These are phyloP conservation scores for Chlorella ohadii DNA, from an alignment of 139 green algal genomes.

Conservation along the genomic window DNA sequence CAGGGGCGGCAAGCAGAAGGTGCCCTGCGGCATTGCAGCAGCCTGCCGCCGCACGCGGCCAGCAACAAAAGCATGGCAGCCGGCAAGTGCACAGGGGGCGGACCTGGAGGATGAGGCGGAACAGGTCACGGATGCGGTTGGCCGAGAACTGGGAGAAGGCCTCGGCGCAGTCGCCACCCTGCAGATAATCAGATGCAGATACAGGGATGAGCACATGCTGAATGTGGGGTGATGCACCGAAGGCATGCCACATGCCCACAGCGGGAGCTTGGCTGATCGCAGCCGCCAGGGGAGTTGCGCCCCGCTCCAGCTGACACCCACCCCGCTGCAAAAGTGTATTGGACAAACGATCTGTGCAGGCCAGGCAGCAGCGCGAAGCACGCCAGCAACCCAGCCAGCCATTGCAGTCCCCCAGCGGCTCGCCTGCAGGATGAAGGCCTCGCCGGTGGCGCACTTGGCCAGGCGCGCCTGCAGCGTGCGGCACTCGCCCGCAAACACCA, in stretches of 20 bases:
- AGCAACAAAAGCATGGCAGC: no score
- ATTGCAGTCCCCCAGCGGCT: no score
- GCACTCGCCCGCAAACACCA: slow-evolving; percentile 99
- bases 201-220: not conserved
- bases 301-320: no score
- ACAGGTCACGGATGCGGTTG: slow-evolving; percentile 94
- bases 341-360: no score
- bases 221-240: not conserved
- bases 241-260: no score
- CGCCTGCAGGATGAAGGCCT: slow-evolving; percentile 79
- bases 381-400: no score
- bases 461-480: slow-evolving; percentile 90
- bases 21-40: no score
- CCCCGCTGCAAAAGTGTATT: no score
- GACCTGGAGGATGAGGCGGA: slow-evolving; percentile 83
- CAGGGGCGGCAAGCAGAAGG: not conserved
- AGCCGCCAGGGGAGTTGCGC: no score
- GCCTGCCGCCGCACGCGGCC: no score
- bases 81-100: not conserved
- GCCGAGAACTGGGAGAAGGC: slow-evolving; percentile 95
- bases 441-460: slow-evolving; percentile 82
- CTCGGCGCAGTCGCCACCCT: slow-evolving; percentile 97
- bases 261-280: not conserved
- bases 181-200: not conserved
- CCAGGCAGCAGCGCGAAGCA: no score